A percentile compares a stretch with the other conserved stretches of the same genome.
Evolutionary conservation across 2,329 filamentous ascomycete species (phyloP).

Genomic region (Sarocladium oryzae): DNA sequence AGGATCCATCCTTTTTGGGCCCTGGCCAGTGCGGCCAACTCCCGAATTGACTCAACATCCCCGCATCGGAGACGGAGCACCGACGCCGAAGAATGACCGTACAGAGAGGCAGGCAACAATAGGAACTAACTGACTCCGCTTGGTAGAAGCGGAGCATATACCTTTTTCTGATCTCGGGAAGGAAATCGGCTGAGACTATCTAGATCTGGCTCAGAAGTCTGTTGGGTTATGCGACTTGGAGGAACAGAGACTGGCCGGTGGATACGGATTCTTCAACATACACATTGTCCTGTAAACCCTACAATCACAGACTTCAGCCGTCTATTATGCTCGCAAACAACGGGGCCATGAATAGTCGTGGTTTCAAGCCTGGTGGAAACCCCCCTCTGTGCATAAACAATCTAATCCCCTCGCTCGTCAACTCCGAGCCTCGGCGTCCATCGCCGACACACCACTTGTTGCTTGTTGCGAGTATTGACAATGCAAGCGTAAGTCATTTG

Average conservation of each 20-base stretch:
- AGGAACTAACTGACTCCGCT: neutral
- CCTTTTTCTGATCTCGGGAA: neutral
- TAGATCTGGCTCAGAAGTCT: too few species aligned
- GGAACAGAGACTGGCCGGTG: too few species aligned
- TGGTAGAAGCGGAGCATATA: neutral
- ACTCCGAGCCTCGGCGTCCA: neutral
- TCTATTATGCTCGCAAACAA: too few species aligned
- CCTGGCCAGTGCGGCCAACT: neutral
- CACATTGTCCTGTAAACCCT: too few species aligned
- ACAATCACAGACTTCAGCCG: too few species aligned
- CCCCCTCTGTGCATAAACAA: too few species aligned
- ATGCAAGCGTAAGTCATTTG: neutral
- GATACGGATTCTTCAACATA: too few species aligned
- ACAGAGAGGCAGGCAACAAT: too few species aligned
- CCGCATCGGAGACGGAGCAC: neutral
- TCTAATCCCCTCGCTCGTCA: neutral
- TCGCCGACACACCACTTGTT: neutral
- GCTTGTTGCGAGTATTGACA: neutral
- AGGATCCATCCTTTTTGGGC: too few species aligned
- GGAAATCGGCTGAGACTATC: neutral
- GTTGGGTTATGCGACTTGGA: too few species aligned
- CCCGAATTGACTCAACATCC: neutral
- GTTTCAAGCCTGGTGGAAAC: too few species aligned
- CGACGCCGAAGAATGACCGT: neutral
- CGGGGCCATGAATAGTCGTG: too few species aligned